A percentile compares a stretch with the other conserved stretches of the same genome.
phyloP scores from a whole-genome alignment of 2,329 filamentous ascomycete genomes.

The Ceratocystis harringtonii region DNA sequence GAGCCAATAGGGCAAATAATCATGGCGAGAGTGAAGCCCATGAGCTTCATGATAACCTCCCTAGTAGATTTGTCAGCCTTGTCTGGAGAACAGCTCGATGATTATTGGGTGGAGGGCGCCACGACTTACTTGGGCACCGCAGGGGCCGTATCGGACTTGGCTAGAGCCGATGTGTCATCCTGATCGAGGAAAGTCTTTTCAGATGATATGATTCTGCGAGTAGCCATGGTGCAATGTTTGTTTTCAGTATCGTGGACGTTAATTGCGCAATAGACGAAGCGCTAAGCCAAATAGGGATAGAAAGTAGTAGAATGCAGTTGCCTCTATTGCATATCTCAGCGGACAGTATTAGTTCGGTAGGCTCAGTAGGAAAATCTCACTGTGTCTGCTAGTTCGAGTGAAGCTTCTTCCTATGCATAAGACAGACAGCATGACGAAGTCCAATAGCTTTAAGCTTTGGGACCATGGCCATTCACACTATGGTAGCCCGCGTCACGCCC shows the following conservation, averaged over 20 bases:
- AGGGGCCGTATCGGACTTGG: constrained; percentile 60
- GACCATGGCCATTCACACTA: background rate
- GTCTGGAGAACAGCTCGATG: background rate
- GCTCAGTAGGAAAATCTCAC: background rate
- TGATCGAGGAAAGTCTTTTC: constrained; percentile 54
- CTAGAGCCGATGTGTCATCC: constrained; percentile 34
- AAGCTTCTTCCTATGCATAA: background rate
- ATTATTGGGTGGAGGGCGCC: constrained; percentile 4
- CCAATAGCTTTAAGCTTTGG: background rate
- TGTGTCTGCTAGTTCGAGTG: background rate
- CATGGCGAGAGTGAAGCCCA: constrained; percentile 87
- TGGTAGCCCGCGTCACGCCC: background rate
- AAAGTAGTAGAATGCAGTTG: background rate
- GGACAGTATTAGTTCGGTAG: background rate
- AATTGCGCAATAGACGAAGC: background rate
- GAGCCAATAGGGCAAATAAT: constrained; percentile 70
- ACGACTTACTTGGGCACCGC: constrained; percentile 62
- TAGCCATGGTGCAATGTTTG: constrained; percentile 43
- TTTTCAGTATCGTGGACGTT: background rate
- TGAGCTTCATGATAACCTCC: constrained; percentile 75
- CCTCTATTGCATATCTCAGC: background rate
- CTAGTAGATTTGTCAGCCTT: constrained; percentile 28
- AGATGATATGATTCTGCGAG: constrained; percentile 46
- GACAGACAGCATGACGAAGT: background rate
- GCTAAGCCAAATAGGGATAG: background rate